phyloP scores from a whole-genome alignment of 2,329 filamentous ascomycete species.

The Juglanconis oblonga region DNA sequence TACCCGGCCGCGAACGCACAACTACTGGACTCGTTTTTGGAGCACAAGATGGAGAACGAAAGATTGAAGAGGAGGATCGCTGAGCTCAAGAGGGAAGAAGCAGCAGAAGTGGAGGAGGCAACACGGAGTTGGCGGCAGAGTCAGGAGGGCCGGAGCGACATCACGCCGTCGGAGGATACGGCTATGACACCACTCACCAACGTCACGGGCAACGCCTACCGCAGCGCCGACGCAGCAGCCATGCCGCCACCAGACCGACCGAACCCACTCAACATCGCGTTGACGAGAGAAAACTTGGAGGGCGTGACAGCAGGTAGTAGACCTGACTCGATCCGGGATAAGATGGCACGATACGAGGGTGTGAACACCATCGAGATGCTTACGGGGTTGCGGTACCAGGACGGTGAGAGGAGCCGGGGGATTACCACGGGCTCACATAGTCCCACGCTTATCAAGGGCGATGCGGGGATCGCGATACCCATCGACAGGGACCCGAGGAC shows the following conservation, averaged over 20 bases:
- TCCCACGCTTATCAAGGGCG: slow-evolving; percentile 77
- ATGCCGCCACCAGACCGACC: slow-evolving; percentile 69
- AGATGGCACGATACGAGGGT: slow-evolving; percentile 79
- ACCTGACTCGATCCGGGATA: slow-evolving; percentile 76
- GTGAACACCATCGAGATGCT: slow-evolving; percentile 90
- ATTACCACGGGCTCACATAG: slow-evolving; percentile 84
- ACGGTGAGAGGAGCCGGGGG: slow-evolving; percentile 83
- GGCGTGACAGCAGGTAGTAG: slow-evolving; percentile 63
- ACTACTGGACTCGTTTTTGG: slow-evolving; percentile 86
- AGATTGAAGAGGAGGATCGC: slow-evolving; percentile 78
- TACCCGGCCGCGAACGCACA: slow-evolving; percentile 86
- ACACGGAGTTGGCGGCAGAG: slow-evolving; percentile 59
- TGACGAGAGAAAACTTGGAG: slow-evolving; percentile 79
- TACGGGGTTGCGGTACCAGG: slow-evolving; percentile 81
- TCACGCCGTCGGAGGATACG: slow-evolving; percentile 48
- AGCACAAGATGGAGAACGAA: slow-evolving; percentile 97
- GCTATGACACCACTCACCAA: slow-evolving; percentile 31
- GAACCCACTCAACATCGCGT: slow-evolving; percentile 58
- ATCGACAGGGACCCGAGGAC: slow-evolving; percentile 71
- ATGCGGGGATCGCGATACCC: slow-evolving; percentile 81
- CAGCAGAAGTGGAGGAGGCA: slow-evolving; percentile 70
- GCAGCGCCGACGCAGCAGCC: slow-evolving; percentile 41
- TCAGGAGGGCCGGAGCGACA: slow-evolving; percentile 53
- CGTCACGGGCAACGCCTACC: slow-evolving; percentile 24
- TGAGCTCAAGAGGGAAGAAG: slow-evolving; percentile 81